These are phyloP conservation scores for Ilex aquifolium DNA, from an alignment of 257 asterid genomes.

Conservation along the genomic window DNA sequence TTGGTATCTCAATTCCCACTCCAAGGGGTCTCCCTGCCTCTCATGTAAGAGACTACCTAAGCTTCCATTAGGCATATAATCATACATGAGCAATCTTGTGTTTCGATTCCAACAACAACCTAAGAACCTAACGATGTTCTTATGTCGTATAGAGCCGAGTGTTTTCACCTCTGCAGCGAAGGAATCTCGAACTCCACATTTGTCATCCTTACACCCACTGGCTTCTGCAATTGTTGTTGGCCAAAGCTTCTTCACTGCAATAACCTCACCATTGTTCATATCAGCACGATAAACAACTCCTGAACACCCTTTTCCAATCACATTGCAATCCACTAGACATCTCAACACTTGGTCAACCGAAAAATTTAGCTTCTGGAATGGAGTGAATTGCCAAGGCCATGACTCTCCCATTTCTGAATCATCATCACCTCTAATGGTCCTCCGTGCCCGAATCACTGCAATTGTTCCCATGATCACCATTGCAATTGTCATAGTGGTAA, in stretches of 20 bases:
- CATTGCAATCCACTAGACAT: conserved; percentile 40
- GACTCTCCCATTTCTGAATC: conserved; percentile 43
- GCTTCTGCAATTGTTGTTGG: conserved; percentile 22
- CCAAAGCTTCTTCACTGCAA: conserved; percentile 48
- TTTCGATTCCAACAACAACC: conserved; percentile 41
- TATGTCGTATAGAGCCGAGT: conserved; percentile 38
- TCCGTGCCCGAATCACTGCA: conserved; percentile 34
- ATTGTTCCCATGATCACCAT: conserved; percentile 36
- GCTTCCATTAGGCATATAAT: conserved; percentile 46
- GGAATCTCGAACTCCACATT: conserved; percentile 32
- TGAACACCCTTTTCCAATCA: conserved; percentile 40
- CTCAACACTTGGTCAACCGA: conserved; percentile 34
- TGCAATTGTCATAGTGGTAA: conserved; percentile 28
- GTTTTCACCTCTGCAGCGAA: conserved; percentile 40
- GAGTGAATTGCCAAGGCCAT: conserved; percentile 46
- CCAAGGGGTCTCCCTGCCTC: conserved; percentile 27
- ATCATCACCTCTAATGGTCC: conserved; percentile 24
- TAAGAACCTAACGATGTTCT: conserved; percentile 42
- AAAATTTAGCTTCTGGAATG: conserved; percentile 41
- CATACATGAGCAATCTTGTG: conserved; percentile 42
- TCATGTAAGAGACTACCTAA: conserved; percentile 43
- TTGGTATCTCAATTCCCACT: conserved; percentile 37
- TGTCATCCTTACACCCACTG: conserved; percentile 22
- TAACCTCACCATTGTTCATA: conserved; percentile 28
- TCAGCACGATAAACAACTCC: conserved; percentile 47